Percentiles rank a stretch among this genome's conserved stretches.
These are phyloP conservation scores for Coemansia sp. DNA, from an alignment of 192 early-diverging fungal species.

Conservation along the genomic window DNA sequence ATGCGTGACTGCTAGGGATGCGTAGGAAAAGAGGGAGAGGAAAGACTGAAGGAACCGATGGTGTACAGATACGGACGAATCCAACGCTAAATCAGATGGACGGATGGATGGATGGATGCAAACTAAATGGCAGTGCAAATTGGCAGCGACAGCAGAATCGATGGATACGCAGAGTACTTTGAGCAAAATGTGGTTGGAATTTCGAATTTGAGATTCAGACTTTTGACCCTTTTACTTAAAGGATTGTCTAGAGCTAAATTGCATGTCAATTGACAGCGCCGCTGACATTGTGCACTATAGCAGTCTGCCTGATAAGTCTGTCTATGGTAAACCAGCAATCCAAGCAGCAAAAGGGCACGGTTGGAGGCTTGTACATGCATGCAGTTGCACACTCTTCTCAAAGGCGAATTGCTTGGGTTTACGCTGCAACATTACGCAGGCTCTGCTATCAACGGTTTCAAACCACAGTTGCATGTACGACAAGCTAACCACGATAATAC, in stretches of 20 bases:
- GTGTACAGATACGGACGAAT: background rate
- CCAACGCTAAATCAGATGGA: background rate
- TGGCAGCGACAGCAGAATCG: background rate
- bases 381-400: no score
- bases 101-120: conserved; percentile 1
- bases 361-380: no score
- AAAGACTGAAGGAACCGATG: background rate
- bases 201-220: background rate
- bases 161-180: conserved; percentile 8
- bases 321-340: no score
- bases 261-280: background rate
- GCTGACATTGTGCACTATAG: no score
- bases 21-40: background rate
- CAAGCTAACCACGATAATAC: no score
- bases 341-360: no score
- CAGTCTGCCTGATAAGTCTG: no score
- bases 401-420: no score
- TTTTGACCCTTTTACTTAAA: background rate
- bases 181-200: background rate
- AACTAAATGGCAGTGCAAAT: background rate
- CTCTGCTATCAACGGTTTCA: no score
- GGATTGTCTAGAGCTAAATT: background rate
- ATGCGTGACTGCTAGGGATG: background rate
- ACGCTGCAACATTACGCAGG: no score
- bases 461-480: no score